phyloP scores from a whole-genome alignment of 2,329 filamentous ascomycete genomes.

The Dactylellina sp. region DNA sequence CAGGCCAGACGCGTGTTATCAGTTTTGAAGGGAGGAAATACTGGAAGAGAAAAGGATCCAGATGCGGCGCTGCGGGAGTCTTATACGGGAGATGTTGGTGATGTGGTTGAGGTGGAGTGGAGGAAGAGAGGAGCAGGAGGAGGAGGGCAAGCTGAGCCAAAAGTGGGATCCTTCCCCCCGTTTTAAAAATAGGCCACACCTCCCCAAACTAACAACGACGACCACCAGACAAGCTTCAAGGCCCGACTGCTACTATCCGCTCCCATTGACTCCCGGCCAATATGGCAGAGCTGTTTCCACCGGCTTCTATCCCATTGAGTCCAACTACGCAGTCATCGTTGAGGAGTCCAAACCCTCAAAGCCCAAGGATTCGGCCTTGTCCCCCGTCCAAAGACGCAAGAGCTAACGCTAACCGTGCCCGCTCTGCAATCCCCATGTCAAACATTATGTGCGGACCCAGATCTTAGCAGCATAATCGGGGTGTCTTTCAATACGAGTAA shows the following conservation, averaged over 20 bases:
- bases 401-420: not conserved
- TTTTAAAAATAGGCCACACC: slow-evolving; percentile 44
- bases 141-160: slow-evolving; percentile 33
- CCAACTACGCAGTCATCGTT: slow-evolving; percentile 40
- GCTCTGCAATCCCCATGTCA: not conserved
- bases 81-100: not conserved
- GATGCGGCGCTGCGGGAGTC: not conserved
- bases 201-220: too few relatives aligned
- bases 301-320: slow-evolving; percentile 38
- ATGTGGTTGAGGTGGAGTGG: slow-evolving; percentile 12
- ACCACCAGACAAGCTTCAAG: slow-evolving; percentile 1
- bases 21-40: not conserved
- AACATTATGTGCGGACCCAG: too few relatives aligned
- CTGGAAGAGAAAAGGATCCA: not conserved
- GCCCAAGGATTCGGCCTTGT: slow-evolving; percentile 34
- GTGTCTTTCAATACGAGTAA: too few relatives aligned
- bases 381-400: slow-evolving; percentile 45
- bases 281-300: slow-evolving; percentile 51
- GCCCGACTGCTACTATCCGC: not conserved
- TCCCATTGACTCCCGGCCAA: slow-evolving; percentile 16
- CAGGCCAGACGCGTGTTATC: not conserved
- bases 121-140: slow-evolving; percentile 19
- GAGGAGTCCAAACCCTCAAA: not conserved
- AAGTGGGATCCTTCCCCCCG: slow-evolving; percentile 46
- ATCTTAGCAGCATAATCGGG: too few relatives aligned